Conservation (phyloP, 139 green algal genomes). For the Coelastrella sp. region DNA sequence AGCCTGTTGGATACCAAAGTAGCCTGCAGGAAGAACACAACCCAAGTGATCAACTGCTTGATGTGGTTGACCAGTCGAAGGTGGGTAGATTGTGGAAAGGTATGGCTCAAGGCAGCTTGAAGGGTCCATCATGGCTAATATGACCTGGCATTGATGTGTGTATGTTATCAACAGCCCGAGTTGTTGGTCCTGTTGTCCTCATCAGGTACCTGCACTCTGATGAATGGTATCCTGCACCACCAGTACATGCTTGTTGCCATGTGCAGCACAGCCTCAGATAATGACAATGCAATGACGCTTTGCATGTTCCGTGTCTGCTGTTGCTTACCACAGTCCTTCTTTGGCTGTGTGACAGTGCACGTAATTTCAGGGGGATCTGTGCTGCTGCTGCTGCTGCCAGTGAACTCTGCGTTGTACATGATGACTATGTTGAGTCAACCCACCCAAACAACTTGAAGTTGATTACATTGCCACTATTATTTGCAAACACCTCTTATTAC, state of each 20-base stretch:
- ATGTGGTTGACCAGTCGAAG: background rate
- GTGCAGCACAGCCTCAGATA: background rate
- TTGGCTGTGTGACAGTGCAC: background rate
- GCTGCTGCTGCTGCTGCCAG: background rate
- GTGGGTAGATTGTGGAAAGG: background rate
- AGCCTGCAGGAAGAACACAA: conserved; percentile 44
- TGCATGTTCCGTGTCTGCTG: background rate
- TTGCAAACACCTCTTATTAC: no score
- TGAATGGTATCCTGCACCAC: no score
- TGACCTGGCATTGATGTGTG: no score
- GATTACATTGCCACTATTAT: no score
- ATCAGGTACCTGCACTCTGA: no score
- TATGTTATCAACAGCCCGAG: no score
- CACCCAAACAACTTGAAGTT: no score
- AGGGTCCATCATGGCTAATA: no score
- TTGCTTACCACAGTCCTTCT: background rate
- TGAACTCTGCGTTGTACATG: background rate
- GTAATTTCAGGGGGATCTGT: background rate
- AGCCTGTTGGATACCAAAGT: conserved; percentile 57
- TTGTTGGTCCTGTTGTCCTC: no score
- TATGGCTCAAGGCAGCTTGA: background rate
- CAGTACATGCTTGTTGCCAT: background rate
- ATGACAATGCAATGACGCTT: background rate
- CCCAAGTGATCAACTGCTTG: background rate
- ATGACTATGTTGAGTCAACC: no score